phyloP scores from a whole-genome alignment of 225 moss, liverwort and hornwort species.

The Rhytidiadelphus loreus region DNA sequence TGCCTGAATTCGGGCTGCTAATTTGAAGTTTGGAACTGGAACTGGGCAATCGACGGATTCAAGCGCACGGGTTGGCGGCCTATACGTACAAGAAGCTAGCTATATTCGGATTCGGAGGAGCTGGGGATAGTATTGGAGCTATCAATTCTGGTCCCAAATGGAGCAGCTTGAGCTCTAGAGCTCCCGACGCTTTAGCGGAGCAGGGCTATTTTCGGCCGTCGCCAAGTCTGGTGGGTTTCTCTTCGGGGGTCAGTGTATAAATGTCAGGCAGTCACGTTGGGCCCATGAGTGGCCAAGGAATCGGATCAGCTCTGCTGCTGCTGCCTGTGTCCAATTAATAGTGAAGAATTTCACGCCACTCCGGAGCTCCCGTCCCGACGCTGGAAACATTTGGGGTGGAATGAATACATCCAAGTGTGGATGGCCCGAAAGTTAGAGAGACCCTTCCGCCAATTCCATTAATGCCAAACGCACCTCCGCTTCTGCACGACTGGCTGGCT shows the following conservation, averaged over 20 bases:
- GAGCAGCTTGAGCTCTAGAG: not conserved
- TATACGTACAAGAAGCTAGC: not conserved
- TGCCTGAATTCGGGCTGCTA: not conserved
- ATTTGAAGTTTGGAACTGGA: not conserved
- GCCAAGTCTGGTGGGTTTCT: not conserved
- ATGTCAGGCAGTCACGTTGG: not conserved
- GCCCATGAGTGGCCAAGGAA: not conserved
- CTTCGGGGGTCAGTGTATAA: not conserved
- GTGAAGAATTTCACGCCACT: not conserved
- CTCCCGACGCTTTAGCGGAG: not conserved
- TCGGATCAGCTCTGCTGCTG: not conserved
- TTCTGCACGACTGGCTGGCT: not conserved
- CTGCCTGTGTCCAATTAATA: not conserved
- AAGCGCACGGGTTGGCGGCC: not conserved
- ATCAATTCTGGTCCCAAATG: not conserved
- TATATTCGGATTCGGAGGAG: not conserved
- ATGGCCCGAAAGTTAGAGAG: not conserved
- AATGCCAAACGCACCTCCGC: not conserved
- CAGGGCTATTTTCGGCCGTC: not conserved
- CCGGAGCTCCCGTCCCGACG: not conserved
- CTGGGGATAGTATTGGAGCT: not conserved
- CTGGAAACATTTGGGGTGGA: not conserved
- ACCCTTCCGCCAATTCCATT: not conserved
- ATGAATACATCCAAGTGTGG: too few species aligned
- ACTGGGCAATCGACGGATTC: not conserved